phyloP scores from a whole-genome alignment of 208 protist species.

The Trichomonas gallinae region DNA sequence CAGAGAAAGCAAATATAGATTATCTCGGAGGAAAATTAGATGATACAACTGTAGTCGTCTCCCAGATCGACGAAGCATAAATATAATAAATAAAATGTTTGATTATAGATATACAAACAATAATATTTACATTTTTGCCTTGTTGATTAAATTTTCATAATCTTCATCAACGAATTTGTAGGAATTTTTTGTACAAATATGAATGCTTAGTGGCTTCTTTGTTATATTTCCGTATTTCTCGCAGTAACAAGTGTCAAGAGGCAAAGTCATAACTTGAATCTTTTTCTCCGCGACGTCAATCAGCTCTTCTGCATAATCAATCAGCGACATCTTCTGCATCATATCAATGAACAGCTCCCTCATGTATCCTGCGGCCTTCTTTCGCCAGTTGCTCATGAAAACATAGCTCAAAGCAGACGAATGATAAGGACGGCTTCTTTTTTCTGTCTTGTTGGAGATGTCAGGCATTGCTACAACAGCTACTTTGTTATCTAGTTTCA shows the following conservation, averaged over 20 bases:
- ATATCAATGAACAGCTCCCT: not conserved
- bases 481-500: not conserved
- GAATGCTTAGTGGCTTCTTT: not conserved
- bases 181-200: not conserved
- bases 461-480: not conserved
- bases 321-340: not conserved
- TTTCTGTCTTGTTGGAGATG: not conserved
- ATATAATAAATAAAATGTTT: not conserved
- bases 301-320: not conserved
- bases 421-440: not conserved
- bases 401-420: not conserved
- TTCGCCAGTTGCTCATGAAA: not conserved
- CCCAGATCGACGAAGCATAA: not conserved
- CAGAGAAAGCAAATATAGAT: not conserved
- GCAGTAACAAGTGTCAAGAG: not conserved
- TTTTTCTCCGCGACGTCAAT: not conserved
- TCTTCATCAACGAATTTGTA: no score
- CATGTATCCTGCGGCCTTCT: not conserved
- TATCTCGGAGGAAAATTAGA: constrained; percentile 6
- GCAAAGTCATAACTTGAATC: not conserved
- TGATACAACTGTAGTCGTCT: not conserved
- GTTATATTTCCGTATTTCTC: not conserved
- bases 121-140: no score
- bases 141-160: no score
- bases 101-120: not conserved